A percentile compares a stretch with the other conserved stretches of the same genome.
These are phyloP conservation scores for Neurospora sp. DNA, from an alignment of 495 filamentous ascomycete genomes.

Conservation along the genomic window DNA sequence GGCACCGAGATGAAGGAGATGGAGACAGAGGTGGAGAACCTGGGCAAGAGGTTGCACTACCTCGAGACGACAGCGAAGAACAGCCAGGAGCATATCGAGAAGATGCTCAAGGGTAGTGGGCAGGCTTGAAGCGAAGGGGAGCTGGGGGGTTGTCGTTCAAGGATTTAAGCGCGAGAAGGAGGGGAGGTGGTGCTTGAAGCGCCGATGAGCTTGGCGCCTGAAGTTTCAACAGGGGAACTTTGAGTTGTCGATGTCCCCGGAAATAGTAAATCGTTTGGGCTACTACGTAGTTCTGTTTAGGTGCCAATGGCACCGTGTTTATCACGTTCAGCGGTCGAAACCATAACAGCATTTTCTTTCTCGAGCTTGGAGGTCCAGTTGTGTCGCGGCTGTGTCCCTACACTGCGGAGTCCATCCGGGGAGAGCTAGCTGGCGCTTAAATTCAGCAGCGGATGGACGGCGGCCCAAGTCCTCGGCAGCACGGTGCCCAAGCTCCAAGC, in stretches of 20 bases:
- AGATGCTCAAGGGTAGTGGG: conserved; percentile 46
- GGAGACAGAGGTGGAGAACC: conserved; percentile 61
- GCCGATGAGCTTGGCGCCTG: not conserved
- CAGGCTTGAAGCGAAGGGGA: conserved; percentile 10
- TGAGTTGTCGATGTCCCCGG: not conserved
- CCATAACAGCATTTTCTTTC: not conserved
- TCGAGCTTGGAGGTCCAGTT: not conserved
- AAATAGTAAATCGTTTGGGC: not conserved
- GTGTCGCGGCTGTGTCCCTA: not conserved
- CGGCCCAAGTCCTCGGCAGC: not conserved
- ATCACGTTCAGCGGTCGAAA: not conserved
- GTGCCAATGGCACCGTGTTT: not conserved
- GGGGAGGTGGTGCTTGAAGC: not conserved
- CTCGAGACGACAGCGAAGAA: conserved; percentile 93
- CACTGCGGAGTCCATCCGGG: not conserved
- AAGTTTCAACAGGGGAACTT: not conserved
- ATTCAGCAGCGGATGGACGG: not conserved
- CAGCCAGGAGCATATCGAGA: conserved; percentile 78
- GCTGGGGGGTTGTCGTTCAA: not conserved
- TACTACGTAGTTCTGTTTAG: not conserved
- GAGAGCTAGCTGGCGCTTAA: not conserved
- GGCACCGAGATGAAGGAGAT: conserved; percentile 64
- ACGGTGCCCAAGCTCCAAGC: not conserved
- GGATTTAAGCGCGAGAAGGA: not conserved
- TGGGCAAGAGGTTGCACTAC: conserved; percentile 88